Evolutionary conservation across 139 green algal species (phyloP).

Genomic region (Micractinium conductrix): DNA sequence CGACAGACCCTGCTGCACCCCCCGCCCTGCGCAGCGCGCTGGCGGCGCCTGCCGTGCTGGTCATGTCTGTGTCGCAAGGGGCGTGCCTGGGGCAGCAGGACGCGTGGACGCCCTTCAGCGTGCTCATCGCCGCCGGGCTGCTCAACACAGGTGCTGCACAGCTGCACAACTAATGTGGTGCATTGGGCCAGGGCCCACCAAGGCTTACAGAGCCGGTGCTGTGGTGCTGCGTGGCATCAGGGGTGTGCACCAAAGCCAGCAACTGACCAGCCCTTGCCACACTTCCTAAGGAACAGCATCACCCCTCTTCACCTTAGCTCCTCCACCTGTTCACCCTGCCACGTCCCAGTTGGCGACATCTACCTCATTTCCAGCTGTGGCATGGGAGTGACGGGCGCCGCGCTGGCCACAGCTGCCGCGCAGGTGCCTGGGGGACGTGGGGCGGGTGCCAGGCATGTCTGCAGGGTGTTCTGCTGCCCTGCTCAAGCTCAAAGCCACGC

Average conservation of each 20-base stretch:
- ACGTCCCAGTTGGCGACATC: constrained; percentile 48
- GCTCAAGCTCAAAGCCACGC: no score
- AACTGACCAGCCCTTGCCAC: no score
- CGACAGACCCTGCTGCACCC: neutral
- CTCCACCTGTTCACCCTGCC: neutral
- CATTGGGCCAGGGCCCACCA: no score
- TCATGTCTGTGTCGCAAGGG: constrained; percentile 63
- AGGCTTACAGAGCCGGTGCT: no score
- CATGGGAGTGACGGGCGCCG: constrained; percentile 53
- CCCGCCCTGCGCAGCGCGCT: constrained; percentile 55
- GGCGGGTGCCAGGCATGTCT: no score
- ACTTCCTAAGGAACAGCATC: no score
- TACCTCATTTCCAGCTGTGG: constrained; percentile 41
- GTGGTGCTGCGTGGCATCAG: no score
- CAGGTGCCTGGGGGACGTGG: no score
- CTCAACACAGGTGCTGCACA: constrained; percentile 57
- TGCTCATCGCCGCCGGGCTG: constrained; percentile 47
- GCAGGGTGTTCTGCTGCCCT: no score
- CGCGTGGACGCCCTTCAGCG: constrained; percentile 61
- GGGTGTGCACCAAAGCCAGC: no score
- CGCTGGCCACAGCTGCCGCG: constrained; percentile 55
- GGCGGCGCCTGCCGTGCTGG: constrained; percentile 66
- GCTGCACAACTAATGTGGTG: no score
- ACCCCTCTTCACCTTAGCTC: no score
- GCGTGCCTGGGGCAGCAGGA: constrained; percentile 77